Evolutionary conservation across 1,139 yeast genomes (phyloP).

Genomic region (Pichia kudriavzevii): DNA sequence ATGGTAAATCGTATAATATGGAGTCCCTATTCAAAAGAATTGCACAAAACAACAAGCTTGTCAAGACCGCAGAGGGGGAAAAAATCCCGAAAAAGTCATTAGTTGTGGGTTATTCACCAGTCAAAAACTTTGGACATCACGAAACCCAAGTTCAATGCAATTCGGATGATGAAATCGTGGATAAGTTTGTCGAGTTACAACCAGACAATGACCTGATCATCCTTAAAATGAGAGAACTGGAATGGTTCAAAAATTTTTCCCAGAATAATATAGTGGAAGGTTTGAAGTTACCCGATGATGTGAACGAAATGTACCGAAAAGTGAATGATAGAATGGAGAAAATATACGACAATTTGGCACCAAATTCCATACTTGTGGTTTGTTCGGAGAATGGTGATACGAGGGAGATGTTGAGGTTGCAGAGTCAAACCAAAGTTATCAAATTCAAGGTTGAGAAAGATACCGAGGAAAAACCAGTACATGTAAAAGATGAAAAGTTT

Average conservation of each 20-base stretch:
- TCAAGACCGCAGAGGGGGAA: constrained; percentile 18
- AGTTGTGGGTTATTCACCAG: constrained; percentile 32
- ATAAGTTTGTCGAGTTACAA: constrained; percentile 32
- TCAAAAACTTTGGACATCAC: constrained; percentile 17
- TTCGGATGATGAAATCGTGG: constrained; percentile 54
- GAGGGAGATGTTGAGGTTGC: constrained; percentile 42
- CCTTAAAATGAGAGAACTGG: constrained; percentile 54
- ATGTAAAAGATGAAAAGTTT: constrained; percentile 32
- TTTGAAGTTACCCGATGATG: constrained; percentile 16
- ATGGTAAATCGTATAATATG: constrained; percentile 51
- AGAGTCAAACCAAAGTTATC: constrained; percentile 33
- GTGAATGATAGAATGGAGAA: constrained; percentile 40
- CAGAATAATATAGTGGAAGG: constrained; percentile 13
- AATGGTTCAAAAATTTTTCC: constrained; percentile 30
- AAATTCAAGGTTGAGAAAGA: constrained; percentile 35
- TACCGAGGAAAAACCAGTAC: constrained; percentile 23
- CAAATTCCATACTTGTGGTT: constrained; percentile 52
- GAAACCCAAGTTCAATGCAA: constrained; percentile 36
- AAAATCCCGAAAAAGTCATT: constrained; percentile 33
- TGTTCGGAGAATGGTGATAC: constrained; percentile 62
- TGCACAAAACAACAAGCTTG: constrained; percentile 18
- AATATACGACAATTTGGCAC: constrained; percentile 49
- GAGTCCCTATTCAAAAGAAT: constrained; percentile 24
- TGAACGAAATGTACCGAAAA: constrained; percentile 24
- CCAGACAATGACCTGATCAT: constrained; percentile 42